Conservation (phyloP, 331 rosid species). For the Ulmus americana region DNA sequence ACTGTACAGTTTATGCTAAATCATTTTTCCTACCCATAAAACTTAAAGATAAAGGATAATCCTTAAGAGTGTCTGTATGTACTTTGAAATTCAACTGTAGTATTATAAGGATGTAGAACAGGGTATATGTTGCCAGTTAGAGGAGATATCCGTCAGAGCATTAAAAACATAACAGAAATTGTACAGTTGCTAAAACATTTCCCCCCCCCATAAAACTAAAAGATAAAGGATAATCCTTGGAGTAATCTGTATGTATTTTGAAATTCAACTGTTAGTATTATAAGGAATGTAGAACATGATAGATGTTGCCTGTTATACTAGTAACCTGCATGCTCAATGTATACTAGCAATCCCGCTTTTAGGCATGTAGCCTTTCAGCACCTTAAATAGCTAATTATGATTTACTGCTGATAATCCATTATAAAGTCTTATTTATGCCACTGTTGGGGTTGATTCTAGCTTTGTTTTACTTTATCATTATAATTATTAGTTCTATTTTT, state of each 20-base stretch:
- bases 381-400: neutral
- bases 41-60: no score
- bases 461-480: conserved; percentile 11
- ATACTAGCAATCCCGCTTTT: neutral
- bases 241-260: neutral
- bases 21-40: no score
- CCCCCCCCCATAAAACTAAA: no score
- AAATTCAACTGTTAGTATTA: neutral
- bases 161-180: no score
- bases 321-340: neutral
- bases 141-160: no score
- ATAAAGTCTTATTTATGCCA: neutral
- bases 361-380: neutral
- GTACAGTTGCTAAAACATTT: no score
- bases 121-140: no score
- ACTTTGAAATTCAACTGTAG: no score
- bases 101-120: no score
- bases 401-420: neutral
- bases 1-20: no score
- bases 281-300: neutral
- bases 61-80: no score
- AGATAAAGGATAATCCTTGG: neutral
- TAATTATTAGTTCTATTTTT: conserved; percentile 9
- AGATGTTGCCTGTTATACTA: neutral
- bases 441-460: neutral